Percentiles rank a stretch among this genome's conserved stretches.
These are phyloP conservation scores for Smallanthus sonchifolius DNA, from an alignment of 129 eudicot species.

Conservation along the genomic window DNA sequence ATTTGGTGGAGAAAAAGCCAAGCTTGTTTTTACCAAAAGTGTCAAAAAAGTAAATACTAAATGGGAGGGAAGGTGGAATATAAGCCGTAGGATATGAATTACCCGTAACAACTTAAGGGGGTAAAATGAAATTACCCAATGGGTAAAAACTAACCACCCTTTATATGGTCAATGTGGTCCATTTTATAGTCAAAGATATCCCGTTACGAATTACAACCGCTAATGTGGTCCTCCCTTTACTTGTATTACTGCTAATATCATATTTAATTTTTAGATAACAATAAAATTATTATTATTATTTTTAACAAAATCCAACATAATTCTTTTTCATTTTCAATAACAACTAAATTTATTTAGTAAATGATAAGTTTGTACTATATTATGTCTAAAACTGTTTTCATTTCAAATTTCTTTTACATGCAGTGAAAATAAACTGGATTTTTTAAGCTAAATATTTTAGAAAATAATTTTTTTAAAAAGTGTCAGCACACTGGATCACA, in stretches of 20 bases:
- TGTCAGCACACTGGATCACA: conserved; percentile 70
- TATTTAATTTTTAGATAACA: neutral
- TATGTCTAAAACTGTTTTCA: neutral
- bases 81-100: conserved; percentile 30
- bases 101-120: conserved; percentile 40
- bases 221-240: conserved; percentile 32
- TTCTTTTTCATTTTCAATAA: neutral
- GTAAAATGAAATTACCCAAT: conserved; percentile 21
- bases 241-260: neutral
- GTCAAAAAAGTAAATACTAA: conserved; percentile 5
- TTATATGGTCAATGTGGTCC: conserved; percentile 32
- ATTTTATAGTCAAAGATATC: conserved; percentile 31
- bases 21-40: conserved; percentile 29
- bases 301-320: neutral
- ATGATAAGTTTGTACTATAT: neutral
- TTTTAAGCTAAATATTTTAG: too few species aligned
- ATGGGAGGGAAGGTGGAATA: conserved; percentile 16
- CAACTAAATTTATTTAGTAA: neutral
- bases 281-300: neutral
- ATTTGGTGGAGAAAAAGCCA: conserved; percentile 35
- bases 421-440: too few species aligned
- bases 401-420: too few species aligned
- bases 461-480: neutral
- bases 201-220: conserved; percentile 29
- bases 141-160: conserved; percentile 7